A percentile compares a stretch with the other conserved stretches of the same genome.
These are phyloP conservation scores for Lentinula edodes DNA, from an alignment of 768 basidiomycete genomes.

Conservation along the genomic window DNA sequence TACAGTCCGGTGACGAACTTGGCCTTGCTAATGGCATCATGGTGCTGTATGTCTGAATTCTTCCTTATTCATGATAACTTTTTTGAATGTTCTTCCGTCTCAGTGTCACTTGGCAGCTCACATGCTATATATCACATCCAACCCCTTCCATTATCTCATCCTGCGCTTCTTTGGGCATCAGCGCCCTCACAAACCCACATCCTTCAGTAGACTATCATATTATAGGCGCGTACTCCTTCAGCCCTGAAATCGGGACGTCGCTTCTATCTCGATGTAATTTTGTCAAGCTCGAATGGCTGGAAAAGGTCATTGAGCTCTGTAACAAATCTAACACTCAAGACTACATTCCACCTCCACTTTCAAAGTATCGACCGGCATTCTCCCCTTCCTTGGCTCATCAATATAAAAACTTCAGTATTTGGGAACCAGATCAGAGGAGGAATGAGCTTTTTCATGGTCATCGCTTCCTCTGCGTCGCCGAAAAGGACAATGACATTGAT, in stretches of 20 bases:
- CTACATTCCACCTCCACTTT: slow-evolving; percentile 51
- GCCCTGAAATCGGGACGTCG: slow-evolving; percentile 47
- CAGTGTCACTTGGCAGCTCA: slow-evolving; percentile 29
- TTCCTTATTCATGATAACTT: neutral
- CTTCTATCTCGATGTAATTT: slow-evolving; percentile 53
- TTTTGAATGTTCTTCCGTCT: neutral
- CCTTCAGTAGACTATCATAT: slow-evolving; percentile 58
- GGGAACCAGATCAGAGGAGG: slow-evolving; percentile 67
- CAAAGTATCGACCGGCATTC: slow-evolving; percentile 57
- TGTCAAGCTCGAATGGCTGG: slow-evolving; percentile 65
- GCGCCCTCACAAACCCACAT: slow-evolving; percentile 37
- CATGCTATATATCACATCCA: slow-evolving; percentile 36
- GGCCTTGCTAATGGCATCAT: slow-evolving; percentile 35
- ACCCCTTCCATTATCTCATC: slow-evolving; percentile 31
- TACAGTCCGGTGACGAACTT: slow-evolving; percentile 53
- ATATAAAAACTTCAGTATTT: slow-evolving; percentile 48
- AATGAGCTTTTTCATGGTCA: slow-evolving; percentile 44
- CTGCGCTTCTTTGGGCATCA: slow-evolving; percentile 58
- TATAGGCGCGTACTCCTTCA: slow-evolving; percentile 42
- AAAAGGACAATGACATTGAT: slow-evolving; percentile 45
- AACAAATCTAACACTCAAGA: slow-evolving; percentile 7
- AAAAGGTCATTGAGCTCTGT: slow-evolving; percentile 38
- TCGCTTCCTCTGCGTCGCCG: slow-evolving; percentile 58
- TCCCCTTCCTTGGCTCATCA: slow-evolving; percentile 40
- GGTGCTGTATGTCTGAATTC: slow-evolving; percentile 37